Evolutionary conservation across 163 green algal genomes (phyloP).

Genomic region (Chlamydomonas reinhardtii): DNA sequence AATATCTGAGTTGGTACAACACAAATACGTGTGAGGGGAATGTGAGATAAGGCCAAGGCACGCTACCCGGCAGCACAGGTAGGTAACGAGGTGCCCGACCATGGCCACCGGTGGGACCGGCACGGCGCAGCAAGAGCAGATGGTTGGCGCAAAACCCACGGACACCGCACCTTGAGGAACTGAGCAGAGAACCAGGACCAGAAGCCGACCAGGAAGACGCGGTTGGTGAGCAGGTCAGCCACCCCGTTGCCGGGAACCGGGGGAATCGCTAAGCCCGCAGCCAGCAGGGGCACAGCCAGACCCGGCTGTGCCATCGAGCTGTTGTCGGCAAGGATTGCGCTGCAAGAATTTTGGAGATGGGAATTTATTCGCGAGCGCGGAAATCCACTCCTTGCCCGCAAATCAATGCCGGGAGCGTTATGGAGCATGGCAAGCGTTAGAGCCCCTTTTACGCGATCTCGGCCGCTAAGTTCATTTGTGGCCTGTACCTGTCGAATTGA

Average conservation of each 20-base stretch:
- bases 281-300: not conserved
- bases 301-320: not conserved
- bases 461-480: too few species aligned
- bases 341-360: not conserved
- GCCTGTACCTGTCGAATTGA: not conserved
- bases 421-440: not conserved
- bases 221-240: constrained; percentile 77
- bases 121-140: too few species aligned
- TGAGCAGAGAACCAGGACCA: constrained; percentile 90
- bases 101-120: too few species aligned
- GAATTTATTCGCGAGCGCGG: not conserved
- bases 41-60: too few species aligned
- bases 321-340: not conserved
- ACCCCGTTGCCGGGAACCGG: constrained; percentile 58
- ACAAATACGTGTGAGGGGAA: too few species aligned
- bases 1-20: constrained; percentile 79
- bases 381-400: not conserved
- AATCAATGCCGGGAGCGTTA: not conserved
- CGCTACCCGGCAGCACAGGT: too few species aligned
- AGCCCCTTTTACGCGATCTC: not conserved
- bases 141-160: too few species aligned
- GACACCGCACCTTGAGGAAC: constrained; percentile 79
- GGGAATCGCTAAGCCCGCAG: constrained; percentile 29
- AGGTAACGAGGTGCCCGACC: too few species aligned
- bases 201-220: constrained; percentile 91